These are phyloP conservation scores for Moesziomyces sp. DNA, from an alignment of 1,284 basidiomycete genomes.

Conservation along the genomic window DNA sequence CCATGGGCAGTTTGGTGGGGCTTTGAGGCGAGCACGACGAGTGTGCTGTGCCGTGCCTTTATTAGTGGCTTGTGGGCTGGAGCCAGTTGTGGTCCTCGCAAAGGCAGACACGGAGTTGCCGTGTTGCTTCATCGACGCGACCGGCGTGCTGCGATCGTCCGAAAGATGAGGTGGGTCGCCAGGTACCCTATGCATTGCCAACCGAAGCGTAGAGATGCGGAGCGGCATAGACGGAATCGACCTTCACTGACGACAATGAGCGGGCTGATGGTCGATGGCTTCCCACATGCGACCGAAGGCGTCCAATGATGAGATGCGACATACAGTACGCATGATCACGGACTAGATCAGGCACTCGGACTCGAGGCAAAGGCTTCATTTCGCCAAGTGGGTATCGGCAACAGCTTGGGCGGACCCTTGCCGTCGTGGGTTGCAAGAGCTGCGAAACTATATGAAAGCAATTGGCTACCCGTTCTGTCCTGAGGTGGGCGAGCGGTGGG, in stretches of 20 bases:
- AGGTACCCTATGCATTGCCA: too few relatives aligned
- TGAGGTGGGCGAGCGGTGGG: conserved; percentile 18
- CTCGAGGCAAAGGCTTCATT: conserved; percentile 6
- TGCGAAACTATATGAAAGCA: neutral
- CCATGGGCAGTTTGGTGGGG: neutral
- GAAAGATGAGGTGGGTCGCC: neutral
- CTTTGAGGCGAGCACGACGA: too few relatives aligned
- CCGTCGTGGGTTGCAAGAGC: neutral
- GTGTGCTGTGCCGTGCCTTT: neutral
- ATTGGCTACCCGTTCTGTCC: too few relatives aligned
- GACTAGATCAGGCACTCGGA: neutral
- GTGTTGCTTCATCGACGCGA: too few relatives aligned
- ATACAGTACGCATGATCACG: too few relatives aligned
- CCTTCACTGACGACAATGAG: too few relatives aligned
- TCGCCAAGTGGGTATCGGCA: conserved; percentile 18
- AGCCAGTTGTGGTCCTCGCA: neutral
- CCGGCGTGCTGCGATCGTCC: neutral
- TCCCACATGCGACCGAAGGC: neutral
- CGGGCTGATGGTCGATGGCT: neutral
- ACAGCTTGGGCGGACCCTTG: neutral
- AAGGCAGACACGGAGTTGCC: neutral
- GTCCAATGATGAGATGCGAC: neutral
- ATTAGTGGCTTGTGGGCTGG: neutral
- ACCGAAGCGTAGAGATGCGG: too few relatives aligned
- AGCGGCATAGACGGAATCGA: too few relatives aligned